These are phyloP conservation scores for Saccharomyces hybrid DNA, from an alignment of 1,139 yeast species.

Conservation along the genomic window DNA sequence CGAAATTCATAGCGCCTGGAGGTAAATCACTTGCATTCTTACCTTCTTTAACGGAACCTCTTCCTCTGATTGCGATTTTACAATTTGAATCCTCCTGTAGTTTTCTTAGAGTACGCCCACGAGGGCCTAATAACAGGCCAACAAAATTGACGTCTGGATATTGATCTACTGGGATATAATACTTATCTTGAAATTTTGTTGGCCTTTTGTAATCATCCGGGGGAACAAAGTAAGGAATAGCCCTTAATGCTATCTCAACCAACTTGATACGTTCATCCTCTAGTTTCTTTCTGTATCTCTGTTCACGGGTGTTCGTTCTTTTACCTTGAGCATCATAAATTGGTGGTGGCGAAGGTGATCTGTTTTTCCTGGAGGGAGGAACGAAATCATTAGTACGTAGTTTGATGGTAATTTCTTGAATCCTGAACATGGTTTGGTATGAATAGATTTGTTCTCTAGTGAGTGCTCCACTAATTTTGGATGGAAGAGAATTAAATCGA, in stretches of 20 bases:
- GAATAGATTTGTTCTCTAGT: conserved; percentile 85
- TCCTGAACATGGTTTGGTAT: conserved; percentile 63
- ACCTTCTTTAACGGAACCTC: conserved; percentile 94
- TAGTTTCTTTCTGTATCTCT: conserved; percentile 49
- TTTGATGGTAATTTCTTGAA: conserved; percentile 69
- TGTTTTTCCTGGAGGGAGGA: conserved; percentile 30
- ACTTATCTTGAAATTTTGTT: conserved; percentile 69
- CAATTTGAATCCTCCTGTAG: conserved; percentile 84
- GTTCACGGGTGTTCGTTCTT: conserved; percentile 77
- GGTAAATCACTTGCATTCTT: conserved; percentile 46
- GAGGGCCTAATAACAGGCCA: conserved; percentile 86
- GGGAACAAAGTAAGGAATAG: conserved; percentile 71
- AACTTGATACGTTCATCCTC: conserved; percentile 76
- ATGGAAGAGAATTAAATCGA: conserved; percentile 29
- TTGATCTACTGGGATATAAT: conserved; percentile 77
- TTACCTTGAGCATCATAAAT: conserved; percentile 75
- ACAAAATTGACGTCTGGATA: conserved; percentile 91
- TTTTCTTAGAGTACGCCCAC: conserved; percentile 82
- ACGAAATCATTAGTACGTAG: conserved; percentile 41
- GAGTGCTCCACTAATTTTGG: conserved; percentile 43
- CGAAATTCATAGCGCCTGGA: conserved; percentile 43
- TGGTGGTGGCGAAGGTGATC: conserved; percentile 93
- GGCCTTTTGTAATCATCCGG: conserved; percentile 73
- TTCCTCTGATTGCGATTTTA: conserved; percentile 77
- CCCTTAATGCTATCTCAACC: conserved; percentile 63